Percentiles rank a stretch among this genome's conserved stretches.
These are phyloP conservation scores for Heterobasidion annosum DNA, from an alignment of 1,284 basidiomycete species.

Conservation along the genomic window DNA sequence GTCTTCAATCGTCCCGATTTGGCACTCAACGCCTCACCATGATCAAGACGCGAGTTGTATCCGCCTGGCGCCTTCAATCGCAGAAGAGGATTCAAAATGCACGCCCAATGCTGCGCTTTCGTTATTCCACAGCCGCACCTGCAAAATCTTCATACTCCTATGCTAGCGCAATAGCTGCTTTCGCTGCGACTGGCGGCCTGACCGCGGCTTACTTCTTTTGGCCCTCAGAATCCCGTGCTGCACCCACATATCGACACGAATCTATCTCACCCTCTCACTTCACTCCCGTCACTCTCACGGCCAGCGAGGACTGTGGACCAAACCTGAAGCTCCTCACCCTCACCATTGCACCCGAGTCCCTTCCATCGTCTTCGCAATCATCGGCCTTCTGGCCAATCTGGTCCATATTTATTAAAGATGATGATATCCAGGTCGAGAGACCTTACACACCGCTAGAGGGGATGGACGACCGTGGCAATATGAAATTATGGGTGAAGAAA, in stretches of 20 bases:
- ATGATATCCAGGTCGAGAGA: slow-evolving; percentile 83
- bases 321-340: slow-evolving; percentile 58
- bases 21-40: slow-evolving; percentile 14
- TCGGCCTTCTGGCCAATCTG: slow-evolving; percentile 42
- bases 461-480: slow-evolving; percentile 49
- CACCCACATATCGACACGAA: slow-evolving; percentile 20
- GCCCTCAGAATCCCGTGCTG: slow-evolving; percentile 32
- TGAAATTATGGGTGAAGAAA: slow-evolving; percentile 71
- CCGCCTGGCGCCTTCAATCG: background rate
- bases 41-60: slow-evolving; percentile 1
- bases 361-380: slow-evolving; percentile 18
- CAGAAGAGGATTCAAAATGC: too few species aligned
- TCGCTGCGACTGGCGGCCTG: slow-evolving; percentile 24
- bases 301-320: slow-evolving; percentile 38
- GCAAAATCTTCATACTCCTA: slow-evolving; percentile 4
- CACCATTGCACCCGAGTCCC: slow-evolving; percentile 36
- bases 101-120: too few species aligned
- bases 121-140: background rate
- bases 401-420: slow-evolving; percentile 77
- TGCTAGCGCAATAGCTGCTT: slow-evolving; percentile 7
- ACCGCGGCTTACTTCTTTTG: slow-evolving; percentile 41
- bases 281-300: slow-evolving; percentile 49
- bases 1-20: slow-evolving; percentile 9
- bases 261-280: slow-evolving; percentile 54
- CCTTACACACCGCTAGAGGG: slow-evolving; percentile 76